Base-by-base conservation (phyloP, 306 rosid genomes). In the Amphicarpaea edgeworthii region DNA sequence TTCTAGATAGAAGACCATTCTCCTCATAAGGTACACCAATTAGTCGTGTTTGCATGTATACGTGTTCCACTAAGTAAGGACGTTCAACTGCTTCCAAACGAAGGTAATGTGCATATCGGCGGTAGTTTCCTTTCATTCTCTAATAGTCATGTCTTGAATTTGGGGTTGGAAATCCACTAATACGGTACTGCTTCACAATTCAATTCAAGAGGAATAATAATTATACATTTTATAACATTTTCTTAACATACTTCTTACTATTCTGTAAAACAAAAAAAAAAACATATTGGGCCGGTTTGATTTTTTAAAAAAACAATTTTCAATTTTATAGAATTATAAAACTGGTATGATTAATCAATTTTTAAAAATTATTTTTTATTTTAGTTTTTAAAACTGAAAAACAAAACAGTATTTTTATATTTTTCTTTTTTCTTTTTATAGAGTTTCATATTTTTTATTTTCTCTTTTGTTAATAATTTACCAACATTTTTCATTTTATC, bases 1-100 rank as follows among this genome's bases (percentile, higher is more conserved):
- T 57, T 57, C 0, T 12, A 43, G 73, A 80, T 12, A 43, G 69
- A 80, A 77, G 79, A 73, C 57, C 46, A 55, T 53, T 38, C 38
- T n/a, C 78, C 76, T 15, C 19, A 24, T 16, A 37, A 9, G 45
- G 75, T 55, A 59, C 9, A 21, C 26, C 68, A n/a, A 46, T 9
- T n/a, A n/a, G n/a, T 68, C 37, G 87, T 85, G 83, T 82, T 71
- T 88, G 85, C 37, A 30, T 2, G 5, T 83, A 68, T 61, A 76
- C 90, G 90, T 88, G 90, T 82, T 83, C 91, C 96, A 88, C 90
- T 72, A 46, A 58, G 15, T 34, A 57, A 55, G 70, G 54, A 17
- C 40, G 21, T 59, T 54, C 41, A 34, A 71, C 46, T 23, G 7
- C 16, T 76, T 72, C 15, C 54, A 43, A 41, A 72, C 10, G 12